Conservation (phyloP, 352 stramenopile genomes). For the Phytophthora quininea region DNA sequence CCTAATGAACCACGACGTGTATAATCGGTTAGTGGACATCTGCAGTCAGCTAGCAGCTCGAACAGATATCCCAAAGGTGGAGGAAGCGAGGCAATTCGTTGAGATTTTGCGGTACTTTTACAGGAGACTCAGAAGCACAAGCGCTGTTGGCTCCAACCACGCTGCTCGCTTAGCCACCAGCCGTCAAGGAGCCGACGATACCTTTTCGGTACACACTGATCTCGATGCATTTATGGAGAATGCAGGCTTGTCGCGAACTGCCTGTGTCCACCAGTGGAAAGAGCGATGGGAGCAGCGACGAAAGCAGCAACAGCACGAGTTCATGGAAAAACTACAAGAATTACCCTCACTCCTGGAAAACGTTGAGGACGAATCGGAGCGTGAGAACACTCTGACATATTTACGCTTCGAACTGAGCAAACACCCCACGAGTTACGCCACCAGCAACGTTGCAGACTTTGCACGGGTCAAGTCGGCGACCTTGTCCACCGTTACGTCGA, state of each 20-base stretch:
- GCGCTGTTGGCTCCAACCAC: not conserved
- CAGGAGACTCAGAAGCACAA: not conserved
- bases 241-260: not conserved
- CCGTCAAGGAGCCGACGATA: slow-evolving; percentile 13
- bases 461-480: not conserved
- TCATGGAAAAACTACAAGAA: slow-evolving; percentile 7
- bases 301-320: slow-evolving; percentile 13
- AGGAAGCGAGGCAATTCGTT: not conserved
- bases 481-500: not conserved
- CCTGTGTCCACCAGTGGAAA: slow-evolving; percentile 8
- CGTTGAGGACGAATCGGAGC: slow-evolving; percentile 1
- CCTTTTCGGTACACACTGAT: slow-evolving; percentile 8
- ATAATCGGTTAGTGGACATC: slow-evolving; percentile 11
- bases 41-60: slow-evolving; percentile 10
- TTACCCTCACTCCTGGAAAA: slow-evolving; percentile 7
- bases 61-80: not conserved
- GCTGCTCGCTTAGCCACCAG: slow-evolving; percentile 8
- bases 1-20: slow-evolving; percentile 13
- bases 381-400: slow-evolving; percentile 14
- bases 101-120: slow-evolving; percentile 13
- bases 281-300: slow-evolving; percentile 1
- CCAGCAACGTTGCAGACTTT: not conserved
- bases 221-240: slow-evolving; percentile 9
- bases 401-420: slow-evolving; percentile 25
- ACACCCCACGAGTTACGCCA: slow-evolving; percentile 10